A percentile compares a stretch with the other conserved stretches of the same genome.
Conservation (phyloP, 176 grass and related monocot species). For the Oryza rufipogon region DNA sequence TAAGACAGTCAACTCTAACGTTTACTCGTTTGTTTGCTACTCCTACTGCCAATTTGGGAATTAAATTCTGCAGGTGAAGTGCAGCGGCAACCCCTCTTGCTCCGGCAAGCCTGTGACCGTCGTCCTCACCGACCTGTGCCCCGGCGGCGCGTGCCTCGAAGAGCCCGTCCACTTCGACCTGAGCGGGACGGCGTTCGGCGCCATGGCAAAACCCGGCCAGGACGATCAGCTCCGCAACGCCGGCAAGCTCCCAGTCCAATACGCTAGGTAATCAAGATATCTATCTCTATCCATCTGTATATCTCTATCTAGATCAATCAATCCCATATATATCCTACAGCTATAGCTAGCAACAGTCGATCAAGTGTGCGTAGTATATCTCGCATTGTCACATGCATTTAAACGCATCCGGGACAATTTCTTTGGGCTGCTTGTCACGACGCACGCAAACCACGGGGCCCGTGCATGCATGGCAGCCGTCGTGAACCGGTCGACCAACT, state of each 20-base stretch:
- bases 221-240: conserved; percentile 65
- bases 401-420: conserved; percentile 11
- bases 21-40: not conserved
- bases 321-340: not conserved
- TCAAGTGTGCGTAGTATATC: not conserved
- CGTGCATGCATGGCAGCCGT: not conserved
- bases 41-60: not conserved
- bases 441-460: not conserved
- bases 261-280: conserved; percentile 43
- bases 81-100: conserved; percentile 51
- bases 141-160: conserved; percentile 38
- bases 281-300: not conserved
- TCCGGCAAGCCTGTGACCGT: conserved; percentile 61
- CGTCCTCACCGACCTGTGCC: conserved; percentile 71
- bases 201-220: conserved; percentile 59
- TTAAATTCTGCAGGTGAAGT: conserved; percentile 48
- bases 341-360: not conserved
- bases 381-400: not conserved
- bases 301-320: not conserved
- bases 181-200: conserved; percentile 81
- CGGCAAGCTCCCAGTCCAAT: conserved; percentile 64
- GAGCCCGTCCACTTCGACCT: conserved; percentile 82
- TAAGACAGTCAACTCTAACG: not conserved
- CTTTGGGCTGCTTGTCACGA: not conserved
- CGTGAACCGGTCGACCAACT: not conserved